Evolutionary conservation across 371 early-diverging fungal genomes (phyloP), one percentile per base, ranked within the genome.

Genomic region (Mucor piriformis): DNA sequence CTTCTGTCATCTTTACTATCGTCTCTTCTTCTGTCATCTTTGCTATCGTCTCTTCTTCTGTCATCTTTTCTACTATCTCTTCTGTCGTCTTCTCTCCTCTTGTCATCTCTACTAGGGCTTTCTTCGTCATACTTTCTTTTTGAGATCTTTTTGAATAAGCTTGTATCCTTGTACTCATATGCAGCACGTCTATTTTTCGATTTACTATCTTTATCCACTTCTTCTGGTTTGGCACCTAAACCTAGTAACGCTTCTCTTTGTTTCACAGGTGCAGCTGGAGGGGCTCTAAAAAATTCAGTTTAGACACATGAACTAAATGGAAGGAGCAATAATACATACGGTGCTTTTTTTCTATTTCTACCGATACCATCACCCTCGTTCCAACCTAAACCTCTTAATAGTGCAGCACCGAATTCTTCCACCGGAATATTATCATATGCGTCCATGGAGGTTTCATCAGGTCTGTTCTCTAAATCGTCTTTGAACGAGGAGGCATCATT

Each of bases 371-470:
- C 77, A 24, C 92, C 92, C 44, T 90, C 89, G 40, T 79, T 85
- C 95, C 95, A 96, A 1, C 97, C 97, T 88, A 97, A 91, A 1
- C 96, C 95, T 27, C 94, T 82, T 51, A 97, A 68, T 56, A 96
- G 69, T 0, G 95, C 96, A 0, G 85, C 85, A 0, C 97, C 97
- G 82, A 96, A 95, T 48, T 90, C 88, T 46, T 93, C 92, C 0
- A 97, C 88, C 3, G 97, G 95, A 0, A 94, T 85, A 0, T 84
- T 73, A 38, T 90, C 92, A 60, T 95, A 96, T 43, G 91, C 89
- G 3, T 91, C 93, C 59, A 91, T 70, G 0, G 88, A 82, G 0
- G 88, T 70, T 54, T 91, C 86, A 34, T 87, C 85, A 1, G 86
- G 82, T 44, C 82, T 64, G 5, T 70, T 62, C 8, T 67, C 63